phyloP scores from a whole-genome alignment of 805 yeast genomes.

The Cyberlindnera euphorbiiphila region DNA sequence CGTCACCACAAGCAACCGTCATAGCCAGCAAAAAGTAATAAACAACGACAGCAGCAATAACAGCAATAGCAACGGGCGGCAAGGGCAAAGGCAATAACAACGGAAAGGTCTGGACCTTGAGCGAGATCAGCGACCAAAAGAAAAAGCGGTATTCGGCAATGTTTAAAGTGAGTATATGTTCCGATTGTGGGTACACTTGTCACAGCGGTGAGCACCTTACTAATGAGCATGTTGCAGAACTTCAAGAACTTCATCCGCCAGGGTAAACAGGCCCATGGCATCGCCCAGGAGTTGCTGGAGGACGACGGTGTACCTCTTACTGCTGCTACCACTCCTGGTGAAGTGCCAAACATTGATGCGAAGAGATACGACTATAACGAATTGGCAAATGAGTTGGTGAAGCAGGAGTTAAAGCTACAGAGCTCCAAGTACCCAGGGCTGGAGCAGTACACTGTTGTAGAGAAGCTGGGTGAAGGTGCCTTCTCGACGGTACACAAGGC shows the following conservation, averaged over 20 bases:
- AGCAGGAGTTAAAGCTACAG: conserved; percentile 23
- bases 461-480: conserved; percentile 78
- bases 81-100: too few species aligned
- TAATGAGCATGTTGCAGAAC: conserved; percentile 28
- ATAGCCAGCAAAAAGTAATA: neutral
- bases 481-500: conserved; percentile 84
- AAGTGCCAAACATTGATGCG: too few species aligned
- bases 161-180: conserved; percentile 1
- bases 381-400: conserved; percentile 26
- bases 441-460: conserved; percentile 31
- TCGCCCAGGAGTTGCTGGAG: conserved; percentile 9
- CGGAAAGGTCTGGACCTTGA: too few species aligned
- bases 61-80: too few species aligned
- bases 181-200: too few species aligned
- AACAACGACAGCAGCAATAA: neutral
- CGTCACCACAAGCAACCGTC: neutral
- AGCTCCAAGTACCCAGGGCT: conserved; percentile 26
- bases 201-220: neutral
- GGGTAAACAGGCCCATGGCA: conserved; percentile 36
- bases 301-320: neutral
- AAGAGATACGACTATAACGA: conserved; percentile 24
- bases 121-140: neutral
- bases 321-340: too few species aligned
- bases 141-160: too few species aligned
- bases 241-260: conserved; percentile 41